A percentile compares a stretch with the other conserved stretches of the same genome.
Conservation (phyloP, 495 filamentous ascomycete genomes). For the Aspergillus leporis region DNA sequence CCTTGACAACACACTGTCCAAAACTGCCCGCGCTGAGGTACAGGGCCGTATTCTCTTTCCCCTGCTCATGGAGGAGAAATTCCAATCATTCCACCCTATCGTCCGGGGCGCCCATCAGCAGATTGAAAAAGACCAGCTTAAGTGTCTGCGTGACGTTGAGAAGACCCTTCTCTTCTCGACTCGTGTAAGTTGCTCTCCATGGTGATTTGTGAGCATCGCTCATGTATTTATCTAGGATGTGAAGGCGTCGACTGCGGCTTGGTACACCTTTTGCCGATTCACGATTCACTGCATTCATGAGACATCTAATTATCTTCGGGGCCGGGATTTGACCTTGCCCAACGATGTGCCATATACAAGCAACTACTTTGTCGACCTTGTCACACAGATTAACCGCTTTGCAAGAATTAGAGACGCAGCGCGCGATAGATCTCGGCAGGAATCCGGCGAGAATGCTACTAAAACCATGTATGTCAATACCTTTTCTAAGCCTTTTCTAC, state of each 20-base stretch:
- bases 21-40: slow-evolving; percentile 55
- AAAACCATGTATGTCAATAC: slow-evolving; percentile 44
- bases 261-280: slow-evolving; percentile 82
- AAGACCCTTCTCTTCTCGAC: slow-evolving; percentile 85
- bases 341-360: slow-evolving; percentile 85
- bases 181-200: slow-evolving; percentile 71
- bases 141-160: slow-evolving; percentile 84
- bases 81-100: slow-evolving; percentile 79
- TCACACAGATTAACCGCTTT: slow-evolving; percentile 80
- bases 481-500: slow-evolving; percentile 17
- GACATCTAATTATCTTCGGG: slow-evolving; percentile 75
- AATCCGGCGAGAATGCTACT: slow-evolving; percentile 27
- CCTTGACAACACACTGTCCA: slow-evolving; percentile 45
- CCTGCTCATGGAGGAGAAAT: slow-evolving; percentile 51
- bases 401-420: slow-evolving; percentile 59
- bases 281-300: slow-evolving; percentile 84
- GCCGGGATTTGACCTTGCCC: slow-evolving; percentile 76
- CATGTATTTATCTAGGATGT: slow-evolving; percentile 63
- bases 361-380: slow-evolving; percentile 91
- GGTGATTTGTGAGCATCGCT: slow-evolving; percentile 54
- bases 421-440: slow-evolving; percentile 37
- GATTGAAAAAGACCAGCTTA: slow-evolving; percentile 77
- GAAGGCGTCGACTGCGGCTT: slow-evolving; percentile 61
- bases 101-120: slow-evolving; percentile 72
- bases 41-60: slow-evolving; percentile 57